These are phyloP conservation scores for Nakazawaea anatomiae DNA, from an alignment of 805 yeast species.

Conservation along the genomic window DNA sequence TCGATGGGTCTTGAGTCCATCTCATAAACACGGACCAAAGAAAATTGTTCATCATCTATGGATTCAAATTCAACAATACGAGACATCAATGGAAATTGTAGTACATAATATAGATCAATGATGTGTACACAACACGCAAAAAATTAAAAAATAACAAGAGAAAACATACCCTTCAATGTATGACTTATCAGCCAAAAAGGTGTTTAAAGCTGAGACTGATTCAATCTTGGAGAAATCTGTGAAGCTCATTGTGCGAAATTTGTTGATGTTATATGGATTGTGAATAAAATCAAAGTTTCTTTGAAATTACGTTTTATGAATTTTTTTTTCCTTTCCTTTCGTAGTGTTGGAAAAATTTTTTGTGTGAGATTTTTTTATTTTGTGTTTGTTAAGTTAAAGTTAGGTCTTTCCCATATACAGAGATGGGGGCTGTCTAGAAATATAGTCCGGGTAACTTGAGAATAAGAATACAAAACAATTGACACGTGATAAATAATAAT, in stretches of 20 bases:
- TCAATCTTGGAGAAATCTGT: constrained; percentile 77
- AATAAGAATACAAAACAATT: background rate
- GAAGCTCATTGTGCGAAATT: constrained; percentile 52
- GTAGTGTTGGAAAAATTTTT: no score
- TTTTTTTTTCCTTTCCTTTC: background rate
- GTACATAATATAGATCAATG: background rate
- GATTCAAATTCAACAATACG: background rate
- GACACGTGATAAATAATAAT: background rate
- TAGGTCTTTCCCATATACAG: no score
- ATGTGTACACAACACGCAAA: background rate
- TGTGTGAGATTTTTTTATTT: no score
- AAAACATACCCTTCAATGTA: constrained; percentile 90
- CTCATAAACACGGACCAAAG: constrained; percentile 97
- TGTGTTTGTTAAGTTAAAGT: no score
- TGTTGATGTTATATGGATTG: no score
- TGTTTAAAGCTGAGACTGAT: constrained; percentile 70
- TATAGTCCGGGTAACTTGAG: background rate
- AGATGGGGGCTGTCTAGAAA: background rate
- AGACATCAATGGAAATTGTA: no score
- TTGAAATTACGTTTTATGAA: background rate
- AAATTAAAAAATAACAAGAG: background rate
- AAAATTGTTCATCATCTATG: constrained; percentile 55
- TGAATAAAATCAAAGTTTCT: background rate
- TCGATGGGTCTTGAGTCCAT: constrained; percentile 92
- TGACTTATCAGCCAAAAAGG: constrained; percentile 85